Percentiles rank a stretch among this genome's conserved stretches.
Evolutionary conservation across 345 rosid species (phyloP).

Genomic region (Eucalyptus erythrocorys): DNA sequence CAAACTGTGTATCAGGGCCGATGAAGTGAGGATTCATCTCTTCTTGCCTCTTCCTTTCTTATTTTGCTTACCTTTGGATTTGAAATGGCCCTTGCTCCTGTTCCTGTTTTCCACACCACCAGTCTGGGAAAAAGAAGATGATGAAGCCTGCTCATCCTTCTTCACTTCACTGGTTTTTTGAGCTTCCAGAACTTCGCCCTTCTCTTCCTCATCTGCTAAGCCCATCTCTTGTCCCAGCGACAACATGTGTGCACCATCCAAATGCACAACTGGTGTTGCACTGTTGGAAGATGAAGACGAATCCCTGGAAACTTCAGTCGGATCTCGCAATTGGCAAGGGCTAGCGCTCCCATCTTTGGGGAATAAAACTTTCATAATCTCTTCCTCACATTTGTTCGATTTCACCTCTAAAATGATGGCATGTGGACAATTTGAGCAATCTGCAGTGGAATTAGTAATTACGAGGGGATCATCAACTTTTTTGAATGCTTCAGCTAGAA

Average conservation of each 20-base stretch:
- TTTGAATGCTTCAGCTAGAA: constrained; percentile 14
- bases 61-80: neutral
- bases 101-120: neutral
- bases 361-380: constrained; percentile 4
- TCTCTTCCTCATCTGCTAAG: neutral
- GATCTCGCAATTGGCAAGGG: neutral
- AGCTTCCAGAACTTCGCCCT: neutral
- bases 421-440: neutral
- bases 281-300: neutral
- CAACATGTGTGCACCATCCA: neutral
- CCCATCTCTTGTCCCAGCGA: neutral
- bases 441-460: neutral
- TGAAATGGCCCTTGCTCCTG: neutral
- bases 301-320: neutral
- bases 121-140: neutral
- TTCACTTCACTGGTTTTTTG: neutral
- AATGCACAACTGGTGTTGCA: neutral
- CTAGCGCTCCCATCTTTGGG: neutral
- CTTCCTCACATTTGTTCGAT: neutral
- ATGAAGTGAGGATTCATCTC: neutral
- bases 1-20: neutral
- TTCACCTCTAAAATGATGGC: constrained; percentile 20
- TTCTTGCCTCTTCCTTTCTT: neutral
- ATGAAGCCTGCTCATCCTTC: neutral
- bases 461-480: constrained; percentile 17